phyloP scores from a whole-genome alignment of 352 stramenopile genomes.

The Phytopythium oedochilum region DNA sequence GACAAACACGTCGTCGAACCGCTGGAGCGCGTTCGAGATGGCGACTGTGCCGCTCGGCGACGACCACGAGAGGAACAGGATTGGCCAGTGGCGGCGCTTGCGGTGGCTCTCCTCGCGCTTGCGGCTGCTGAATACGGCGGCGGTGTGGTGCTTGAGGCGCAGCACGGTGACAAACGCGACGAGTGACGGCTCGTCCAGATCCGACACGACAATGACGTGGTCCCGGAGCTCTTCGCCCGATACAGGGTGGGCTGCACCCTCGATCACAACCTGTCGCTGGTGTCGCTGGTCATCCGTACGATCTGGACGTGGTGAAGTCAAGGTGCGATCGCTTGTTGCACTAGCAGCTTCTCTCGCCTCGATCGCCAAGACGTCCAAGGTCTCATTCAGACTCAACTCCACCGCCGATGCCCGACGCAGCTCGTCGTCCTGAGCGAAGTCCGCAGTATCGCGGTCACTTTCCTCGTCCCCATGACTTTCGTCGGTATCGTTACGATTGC shows the following conservation, averaged over 20 bases:
- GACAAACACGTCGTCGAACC: conserved; percentile 51
- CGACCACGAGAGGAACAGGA: conserved; percentile 64
- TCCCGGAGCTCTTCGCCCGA: conserved; percentile 25
- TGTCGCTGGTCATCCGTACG: not conserved
- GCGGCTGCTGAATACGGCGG: not conserved
- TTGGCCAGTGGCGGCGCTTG: conserved; percentile 35
- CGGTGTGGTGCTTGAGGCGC: conserved; percentile 29
- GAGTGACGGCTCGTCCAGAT: conserved; percentile 38
- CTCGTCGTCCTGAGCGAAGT: not conserved
- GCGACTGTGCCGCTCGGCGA: conserved; percentile 13
- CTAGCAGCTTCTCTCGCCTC: not conserved
- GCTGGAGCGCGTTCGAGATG: conserved; percentile 22
- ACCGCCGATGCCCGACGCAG: not conserved
- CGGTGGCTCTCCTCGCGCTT: conserved; percentile 1
- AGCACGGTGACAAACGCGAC: conserved; percentile 48
- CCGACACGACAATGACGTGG: conserved; percentile 59
- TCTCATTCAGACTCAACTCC: not conserved
- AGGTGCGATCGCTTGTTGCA: not conserved
- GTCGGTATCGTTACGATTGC: not conserved
- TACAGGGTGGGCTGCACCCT: conserved; percentile 21
- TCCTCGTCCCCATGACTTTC: not conserved
- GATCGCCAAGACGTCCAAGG: not conserved
- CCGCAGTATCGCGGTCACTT: not conserved
- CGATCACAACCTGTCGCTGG: conserved; percentile 33
- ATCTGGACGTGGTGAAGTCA: not conserved